Evolutionary conservation across 2,329 filamentous ascomycete genomes (phyloP).

Genomic region (Ustulina deusta): DNA sequence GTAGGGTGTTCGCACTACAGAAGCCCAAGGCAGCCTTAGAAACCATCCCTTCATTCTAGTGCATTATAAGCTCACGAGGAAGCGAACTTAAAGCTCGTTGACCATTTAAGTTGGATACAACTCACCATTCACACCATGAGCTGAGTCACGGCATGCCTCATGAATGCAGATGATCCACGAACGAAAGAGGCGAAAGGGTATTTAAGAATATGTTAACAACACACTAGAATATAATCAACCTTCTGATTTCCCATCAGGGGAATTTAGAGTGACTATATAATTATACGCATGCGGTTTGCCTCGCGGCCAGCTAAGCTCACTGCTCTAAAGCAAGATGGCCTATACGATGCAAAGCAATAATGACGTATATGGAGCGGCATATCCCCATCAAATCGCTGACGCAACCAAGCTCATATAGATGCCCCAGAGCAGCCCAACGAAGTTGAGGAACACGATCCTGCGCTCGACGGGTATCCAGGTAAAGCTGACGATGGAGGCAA

Average conservation of each 20-base stretch:
- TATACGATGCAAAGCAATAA: neutral
- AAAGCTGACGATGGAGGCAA: slow-evolving; percentile 64
- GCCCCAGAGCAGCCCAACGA: slow-evolving; percentile 63
- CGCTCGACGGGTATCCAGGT: slow-evolving; percentile 62
- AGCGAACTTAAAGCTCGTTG: neutral
- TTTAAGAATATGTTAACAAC: too few species aligned
- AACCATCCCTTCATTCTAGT: neutral
- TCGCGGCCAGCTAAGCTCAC: neutral
- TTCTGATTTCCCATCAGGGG: neutral
- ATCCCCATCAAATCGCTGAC: slow-evolving; percentile 36
- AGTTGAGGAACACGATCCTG: slow-evolving; percentile 63
- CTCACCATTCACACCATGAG: neutral
- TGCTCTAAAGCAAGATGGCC: neutral
- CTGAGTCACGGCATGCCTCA: too few species aligned
- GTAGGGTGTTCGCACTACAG: slow-evolving; percentile 22
- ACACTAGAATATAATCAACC: too few species aligned
- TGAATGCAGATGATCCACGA: too few species aligned
- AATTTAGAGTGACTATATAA: neutral
- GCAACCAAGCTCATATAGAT: slow-evolving; percentile 65
- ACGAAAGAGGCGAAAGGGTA: too few species aligned
- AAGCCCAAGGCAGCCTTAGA: slow-evolving; percentile 17
- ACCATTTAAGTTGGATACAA: neutral
- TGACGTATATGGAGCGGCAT: neutral
- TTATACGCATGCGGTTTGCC: neutral
- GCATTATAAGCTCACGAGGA: neutral